These are phyloP conservation scores for Kurtzmaniella quercitrusa DNA, from an alignment of 1,139 yeast genomes.

Conservation along the genomic window DNA sequence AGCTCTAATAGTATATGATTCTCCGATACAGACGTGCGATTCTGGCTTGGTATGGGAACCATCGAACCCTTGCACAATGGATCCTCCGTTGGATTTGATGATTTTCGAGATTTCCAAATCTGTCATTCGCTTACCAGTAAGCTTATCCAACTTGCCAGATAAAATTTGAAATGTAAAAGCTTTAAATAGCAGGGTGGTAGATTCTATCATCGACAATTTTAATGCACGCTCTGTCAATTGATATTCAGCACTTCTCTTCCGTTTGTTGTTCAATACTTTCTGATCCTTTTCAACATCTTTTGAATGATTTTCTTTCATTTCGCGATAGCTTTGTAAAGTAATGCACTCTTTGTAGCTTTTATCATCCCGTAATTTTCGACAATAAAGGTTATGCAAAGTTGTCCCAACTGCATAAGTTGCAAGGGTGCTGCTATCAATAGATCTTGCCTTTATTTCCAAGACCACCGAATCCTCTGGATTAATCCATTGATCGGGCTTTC, in stretches of 20 bases:
- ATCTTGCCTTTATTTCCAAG: conserved; percentile 80
- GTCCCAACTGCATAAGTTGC: conserved; percentile 58
- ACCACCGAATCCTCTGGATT: conserved; percentile 74
- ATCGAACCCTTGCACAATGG: conserved; percentile 17
- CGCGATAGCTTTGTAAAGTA: conserved; percentile 51
- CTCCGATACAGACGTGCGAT: conserved; percentile 40
- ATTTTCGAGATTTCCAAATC: conserved; percentile 32
- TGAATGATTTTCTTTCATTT: conserved; percentile 21
- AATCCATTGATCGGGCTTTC: conserved; percentile 72
- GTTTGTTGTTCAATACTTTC: conserved; percentile 8
- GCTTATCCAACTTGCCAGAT: conserved; percentile 34
- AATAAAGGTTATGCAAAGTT: conserved; percentile 75
- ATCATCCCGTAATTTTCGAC: conserved; percentile 65
- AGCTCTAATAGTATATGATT: conserved; percentile 45
- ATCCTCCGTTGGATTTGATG: conserved; percentile 53
- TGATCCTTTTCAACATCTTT: conserved; percentile 3
- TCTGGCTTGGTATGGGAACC: conserved; percentile 10
- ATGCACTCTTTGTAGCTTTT: conserved; percentile 55
- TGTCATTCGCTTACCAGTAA: conserved; percentile 24
- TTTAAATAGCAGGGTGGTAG: conserved; percentile 20
- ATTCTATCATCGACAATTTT: not conserved
- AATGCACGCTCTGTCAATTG: conserved; percentile 9
- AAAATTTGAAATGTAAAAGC: conserved; percentile 31
- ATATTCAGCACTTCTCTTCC: conserved; percentile 12
- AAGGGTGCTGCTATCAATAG: conserved; percentile 50